Percentiles rank a stretch among this genome's conserved stretches.
These are phyloP conservation scores for Pontederia crassipes DNA, from an alignment of 176 grass and related monocot species.

Conservation along the genomic window DNA sequence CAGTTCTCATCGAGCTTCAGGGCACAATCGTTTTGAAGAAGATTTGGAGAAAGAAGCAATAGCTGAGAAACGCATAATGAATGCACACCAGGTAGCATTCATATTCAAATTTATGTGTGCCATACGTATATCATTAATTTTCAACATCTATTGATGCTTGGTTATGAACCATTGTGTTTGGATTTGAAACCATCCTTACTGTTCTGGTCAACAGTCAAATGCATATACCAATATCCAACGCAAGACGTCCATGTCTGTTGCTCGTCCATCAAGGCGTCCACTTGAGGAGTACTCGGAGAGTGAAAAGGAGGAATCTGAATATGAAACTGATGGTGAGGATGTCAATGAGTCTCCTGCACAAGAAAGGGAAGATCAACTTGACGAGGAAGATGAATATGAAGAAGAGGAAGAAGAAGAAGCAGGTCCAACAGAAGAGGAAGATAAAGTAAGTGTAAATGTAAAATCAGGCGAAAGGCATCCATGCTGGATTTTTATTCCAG, in stretches of 20 bases:
- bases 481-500: no score
- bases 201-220: conserved; percentile 42
- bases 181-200: background rate
- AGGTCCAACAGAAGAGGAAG: conserved; percentile 56
- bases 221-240: conserved; percentile 38
- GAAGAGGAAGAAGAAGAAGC: conserved; percentile 50
- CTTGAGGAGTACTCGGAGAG: conserved; percentile 64
- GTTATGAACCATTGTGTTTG: background rate
- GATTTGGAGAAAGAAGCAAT: conserved; percentile 70
- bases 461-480: no score
- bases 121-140: no score
- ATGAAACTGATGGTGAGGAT: conserved; percentile 92
- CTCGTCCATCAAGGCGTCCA: conserved; percentile 34
- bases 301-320: conserved; percentile 76
- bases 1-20: conserved; percentile 39
- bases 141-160: no score
- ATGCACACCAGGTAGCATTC: conserved; percentile 43
- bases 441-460: conserved; percentile 27
- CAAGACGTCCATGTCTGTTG: conserved; percentile 43
- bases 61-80: conserved; percentile 54
- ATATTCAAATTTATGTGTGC: no score
- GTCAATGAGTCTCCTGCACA: conserved; percentile 50
- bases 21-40: conserved; percentile 55
- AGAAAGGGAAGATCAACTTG: conserved; percentile 60
- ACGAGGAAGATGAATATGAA: conserved; percentile 85